Base-by-base conservation (phyloP, 192 early-diverging fungal genomes). In the Diversispora eburnea region DNA sequence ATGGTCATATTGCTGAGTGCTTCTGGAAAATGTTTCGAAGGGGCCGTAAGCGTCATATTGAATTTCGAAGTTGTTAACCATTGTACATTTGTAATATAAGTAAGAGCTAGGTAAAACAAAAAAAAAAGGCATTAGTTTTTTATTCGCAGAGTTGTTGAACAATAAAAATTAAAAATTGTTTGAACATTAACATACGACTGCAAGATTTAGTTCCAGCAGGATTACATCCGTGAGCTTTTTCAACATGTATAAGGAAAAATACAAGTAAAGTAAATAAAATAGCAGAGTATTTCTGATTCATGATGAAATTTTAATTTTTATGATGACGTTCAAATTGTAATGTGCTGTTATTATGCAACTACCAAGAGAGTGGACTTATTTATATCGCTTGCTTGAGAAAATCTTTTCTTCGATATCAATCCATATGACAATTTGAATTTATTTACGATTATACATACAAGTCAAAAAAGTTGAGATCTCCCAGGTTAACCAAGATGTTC, bases 241-340 rank as follows among this genome's bases (percentile, higher is more conserved):
- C 56, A 57, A 22, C 56, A 25, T 22, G 12, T 56, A n/a, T 57
- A 25, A 57, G 20, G n/a, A 57, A 57, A 22, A 57, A 25, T 57
- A 25, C 56, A 57, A 57, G 20, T 33, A 33, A 33, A 33, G 25
- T 33, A 57, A 57, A 57, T 57, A 57, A 57, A 57, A 57, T 22
- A 57, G n/a, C n/a, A 57, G n/a, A 20, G 56, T 57, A 57, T 20
- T 57, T 57, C n/a, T 19, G 56, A 57, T 56, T 56, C 55, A 56
- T 56, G 55, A 56, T 56, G 55, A 56, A 57, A 33, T 33, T n/a
- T 33, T 33, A 33, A 33, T 33, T 2, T 0, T 33, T 33, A n/a
- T 33, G 25, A 33, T 33, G 0, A 33, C 25, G 2, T 33, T 33
- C 2, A 2, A 33, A 33, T 33, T 57, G 20, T 22, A 1, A 0